These are phyloP conservation scores for Cercospora brassicicola DNA, from an alignment of 2,329 filamentous ascomycete genomes.

Conservation along the genomic window DNA sequence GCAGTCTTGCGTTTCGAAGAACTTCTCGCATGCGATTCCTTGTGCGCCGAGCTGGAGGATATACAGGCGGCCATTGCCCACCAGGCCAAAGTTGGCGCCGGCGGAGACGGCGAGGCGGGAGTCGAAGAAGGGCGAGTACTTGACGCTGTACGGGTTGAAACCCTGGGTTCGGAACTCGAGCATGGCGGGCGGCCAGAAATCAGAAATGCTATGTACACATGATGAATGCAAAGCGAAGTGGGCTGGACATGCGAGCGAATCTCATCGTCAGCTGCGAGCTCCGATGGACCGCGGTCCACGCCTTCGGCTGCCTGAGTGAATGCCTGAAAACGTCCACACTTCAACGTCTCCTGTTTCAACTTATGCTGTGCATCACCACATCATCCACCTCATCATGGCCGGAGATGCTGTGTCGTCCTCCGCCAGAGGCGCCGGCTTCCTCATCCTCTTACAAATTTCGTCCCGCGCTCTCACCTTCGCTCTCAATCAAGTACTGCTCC, in stretches of 20 bases:
- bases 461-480: constrained; percentile 88
- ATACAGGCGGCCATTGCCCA: constrained; percentile 90
- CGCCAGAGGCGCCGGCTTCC: constrained; percentile 74
- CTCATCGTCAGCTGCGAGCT: not conserved
- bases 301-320: not conserved
- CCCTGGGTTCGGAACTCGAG: constrained; percentile 91
- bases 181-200: constrained; percentile 1
- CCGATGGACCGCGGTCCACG: not conserved
- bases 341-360: constrained; percentile 6
- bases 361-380: not conserved
- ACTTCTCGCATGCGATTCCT: constrained; percentile 82
- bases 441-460: constrained; percentile 82
- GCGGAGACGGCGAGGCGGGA: constrained; percentile 85
- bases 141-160: constrained; percentile 94
- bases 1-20: constrained; percentile 94
- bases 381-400: constrained; percentile 26
- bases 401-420: constrained; percentile 45
- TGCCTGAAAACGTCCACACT: not conserved
- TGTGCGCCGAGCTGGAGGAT: constrained; percentile 78
- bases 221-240: not conserved
- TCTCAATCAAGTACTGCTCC: constrained; percentile 87
- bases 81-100: constrained; percentile 93
- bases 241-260: not conserved
- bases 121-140: constrained; percentile 98
- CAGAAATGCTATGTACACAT: constrained; percentile 6